Percentiles rank a stretch among this genome's conserved stretches.
phyloP scores from a whole-genome alignment of 202 grass and related monocot genomes.

The Alloteropsis angusta region DNA sequence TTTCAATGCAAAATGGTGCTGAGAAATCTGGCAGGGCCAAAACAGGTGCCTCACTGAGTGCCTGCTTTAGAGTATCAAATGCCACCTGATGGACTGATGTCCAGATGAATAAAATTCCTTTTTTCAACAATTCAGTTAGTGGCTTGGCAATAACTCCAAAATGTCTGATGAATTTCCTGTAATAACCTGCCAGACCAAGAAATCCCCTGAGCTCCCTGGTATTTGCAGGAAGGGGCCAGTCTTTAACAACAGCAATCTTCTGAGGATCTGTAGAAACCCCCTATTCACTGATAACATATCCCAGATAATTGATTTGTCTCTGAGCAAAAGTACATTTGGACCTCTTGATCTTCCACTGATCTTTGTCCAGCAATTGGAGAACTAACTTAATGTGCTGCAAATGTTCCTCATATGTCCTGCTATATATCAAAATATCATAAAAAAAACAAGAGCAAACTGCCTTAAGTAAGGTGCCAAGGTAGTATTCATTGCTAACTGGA shows the following conservation, averaged over 20 bases:
- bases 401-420: no score
- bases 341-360: neutral
- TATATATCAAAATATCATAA: no score
- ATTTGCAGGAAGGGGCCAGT: fast-evolving
- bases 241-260: fast-evolving
- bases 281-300: neutral
- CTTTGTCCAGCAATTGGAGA: fast-evolving
- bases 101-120: neutral
- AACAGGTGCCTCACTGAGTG: neutral
- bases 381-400: fast-evolving
- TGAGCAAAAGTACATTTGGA: neutral
- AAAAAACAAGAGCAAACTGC: no score
- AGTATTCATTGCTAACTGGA: no score
- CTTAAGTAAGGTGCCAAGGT: no score
- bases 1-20: neutral
- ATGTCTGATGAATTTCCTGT: neutral
- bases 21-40: neutral
- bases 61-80: neutral
- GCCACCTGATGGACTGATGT: neutral
- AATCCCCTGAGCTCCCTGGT: neutral
- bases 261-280: neutral
- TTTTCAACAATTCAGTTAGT: neutral
- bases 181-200: fast-evolving
- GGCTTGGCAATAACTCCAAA: neutral
- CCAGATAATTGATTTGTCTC: fast-evolving